phyloP scores from a whole-genome alignment of 2,329 filamentous ascomycete species.

The Fusarium albidum region DNA sequence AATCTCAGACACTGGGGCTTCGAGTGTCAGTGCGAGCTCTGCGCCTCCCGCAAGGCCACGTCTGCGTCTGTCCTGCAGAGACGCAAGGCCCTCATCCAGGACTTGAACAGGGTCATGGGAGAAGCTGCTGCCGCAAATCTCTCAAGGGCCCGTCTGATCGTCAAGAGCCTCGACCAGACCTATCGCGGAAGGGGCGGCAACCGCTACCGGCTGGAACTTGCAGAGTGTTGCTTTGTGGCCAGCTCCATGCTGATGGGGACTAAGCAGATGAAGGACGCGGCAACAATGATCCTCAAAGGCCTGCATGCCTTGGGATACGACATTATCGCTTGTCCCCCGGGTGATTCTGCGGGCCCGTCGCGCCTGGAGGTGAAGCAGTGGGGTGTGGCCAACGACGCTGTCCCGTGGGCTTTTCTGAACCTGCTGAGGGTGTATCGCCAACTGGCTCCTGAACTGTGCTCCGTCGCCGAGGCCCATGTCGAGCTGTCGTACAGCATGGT shows the following conservation, averaged over 20 bases:
- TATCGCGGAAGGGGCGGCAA: conserved; percentile 15
- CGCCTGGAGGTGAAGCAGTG: conserved; percentile 12
- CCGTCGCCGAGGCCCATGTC: not conserved
- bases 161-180: conserved; percentile 35
- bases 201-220: conserved; percentile 1
- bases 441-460: not conserved
- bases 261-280: not conserved
- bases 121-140: not conserved
- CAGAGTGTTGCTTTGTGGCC: not conserved
- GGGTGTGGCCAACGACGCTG: not conserved
- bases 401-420: conserved; percentile 3
- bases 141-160: conserved; percentile 12
- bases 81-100: conserved; percentile 20
- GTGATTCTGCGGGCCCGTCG: not conserved
- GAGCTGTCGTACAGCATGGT: conserved; percentile 1
- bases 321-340: conserved; percentile 4
- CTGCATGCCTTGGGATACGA: conserved; percentile 7
- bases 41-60: conserved; percentile 40
- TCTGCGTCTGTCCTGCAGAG: conserved; percentile 9
- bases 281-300: conserved; percentile 1
- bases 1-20: conserved; percentile 50
- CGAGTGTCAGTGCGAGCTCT: conserved; percentile 51
- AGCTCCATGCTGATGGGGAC: not conserved
- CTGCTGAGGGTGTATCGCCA: not conserved
- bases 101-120: conserved; percentile 20